phyloP scores from a whole-genome alignment of 2,329 filamentous ascomycete species.

The Clarireedia sp. region DNA sequence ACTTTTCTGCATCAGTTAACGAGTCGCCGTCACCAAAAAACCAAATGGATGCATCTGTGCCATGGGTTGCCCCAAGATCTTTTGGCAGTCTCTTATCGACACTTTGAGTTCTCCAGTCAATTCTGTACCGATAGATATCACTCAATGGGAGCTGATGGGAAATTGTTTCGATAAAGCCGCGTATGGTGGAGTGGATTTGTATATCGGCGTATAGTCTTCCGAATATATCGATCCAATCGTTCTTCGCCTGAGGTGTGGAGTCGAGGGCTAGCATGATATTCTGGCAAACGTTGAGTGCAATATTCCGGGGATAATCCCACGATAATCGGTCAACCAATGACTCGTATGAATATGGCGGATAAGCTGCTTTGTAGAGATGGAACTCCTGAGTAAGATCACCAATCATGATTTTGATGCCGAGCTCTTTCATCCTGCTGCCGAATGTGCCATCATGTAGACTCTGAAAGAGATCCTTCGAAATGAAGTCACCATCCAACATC shows the following conservation, averaged over 20 bases:
- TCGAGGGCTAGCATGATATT: neutral
- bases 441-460: conserved; percentile 12
- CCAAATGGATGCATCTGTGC: conserved; percentile 16
- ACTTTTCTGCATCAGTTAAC: conserved; percentile 9
- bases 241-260: neutral
- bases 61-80: conserved; percentile 12
- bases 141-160: conserved; percentile 3
- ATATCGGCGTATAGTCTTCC: conserved; percentile 15
- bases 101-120: conserved; percentile 14
- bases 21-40: conserved; percentile 16
- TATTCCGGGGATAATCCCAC: conserved; percentile 17
- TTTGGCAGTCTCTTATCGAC: conserved; percentile 11
- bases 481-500: conserved; percentile 13
- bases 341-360: conserved; percentile 12
- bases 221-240: conserved; percentile 15
- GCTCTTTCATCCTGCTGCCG: conserved; percentile 11
- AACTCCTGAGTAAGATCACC: conserved; percentile 18
- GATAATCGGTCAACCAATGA: conserved; percentile 11
- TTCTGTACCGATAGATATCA: conserved; percentile 13
- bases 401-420: conserved; percentile 14
- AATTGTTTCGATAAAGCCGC: conserved; percentile 12
- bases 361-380: conserved; percentile 13
- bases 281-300: conserved; percentile 5
- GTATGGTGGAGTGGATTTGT: conserved; percentile 17
- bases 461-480: conserved; percentile 11